Evolutionary conservation across 306 rosid species (phyloP).

Genomic region (Corylus americana): DNA sequence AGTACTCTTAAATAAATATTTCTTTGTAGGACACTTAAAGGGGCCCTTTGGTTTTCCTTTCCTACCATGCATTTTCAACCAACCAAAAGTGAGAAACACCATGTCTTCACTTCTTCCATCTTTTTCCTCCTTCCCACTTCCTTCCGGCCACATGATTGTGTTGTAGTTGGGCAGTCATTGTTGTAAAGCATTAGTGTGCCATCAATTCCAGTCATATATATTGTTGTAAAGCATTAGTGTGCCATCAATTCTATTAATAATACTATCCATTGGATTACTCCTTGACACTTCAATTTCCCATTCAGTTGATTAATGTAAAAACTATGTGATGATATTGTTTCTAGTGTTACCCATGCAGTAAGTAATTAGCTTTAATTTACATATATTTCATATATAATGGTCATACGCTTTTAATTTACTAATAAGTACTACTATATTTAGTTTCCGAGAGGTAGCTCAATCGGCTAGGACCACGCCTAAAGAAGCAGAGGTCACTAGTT

Average conservation of each 20-base stretch:
- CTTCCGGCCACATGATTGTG: background rate
- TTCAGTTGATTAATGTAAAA: no score
- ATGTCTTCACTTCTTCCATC: background rate
- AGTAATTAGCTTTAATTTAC: background rate
- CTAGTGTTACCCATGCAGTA: background rate
- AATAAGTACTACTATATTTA: no score
- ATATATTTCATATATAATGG: background rate
- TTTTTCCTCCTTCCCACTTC: background rate
- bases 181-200: background rate
- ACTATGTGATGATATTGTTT: background rate
- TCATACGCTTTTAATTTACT: background rate
- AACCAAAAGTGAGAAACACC: slow-evolving; percentile 2
- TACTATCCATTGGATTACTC: no score
- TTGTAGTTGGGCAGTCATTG: background rate
- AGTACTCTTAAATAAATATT: background rate
- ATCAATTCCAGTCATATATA: no score
- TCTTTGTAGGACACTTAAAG: background rate
- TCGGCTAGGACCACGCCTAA: no score
- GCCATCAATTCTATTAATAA: background rate
- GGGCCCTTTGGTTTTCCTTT: background rate
- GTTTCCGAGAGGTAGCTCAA: no score
- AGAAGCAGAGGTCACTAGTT: no score
- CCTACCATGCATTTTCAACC: background rate
- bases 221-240: background rate
- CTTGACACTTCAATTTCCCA: no score